Evolutionary conservation across 805 yeast species (phyloP).

Genomic region (Myxozyma melibiosi): DNA sequence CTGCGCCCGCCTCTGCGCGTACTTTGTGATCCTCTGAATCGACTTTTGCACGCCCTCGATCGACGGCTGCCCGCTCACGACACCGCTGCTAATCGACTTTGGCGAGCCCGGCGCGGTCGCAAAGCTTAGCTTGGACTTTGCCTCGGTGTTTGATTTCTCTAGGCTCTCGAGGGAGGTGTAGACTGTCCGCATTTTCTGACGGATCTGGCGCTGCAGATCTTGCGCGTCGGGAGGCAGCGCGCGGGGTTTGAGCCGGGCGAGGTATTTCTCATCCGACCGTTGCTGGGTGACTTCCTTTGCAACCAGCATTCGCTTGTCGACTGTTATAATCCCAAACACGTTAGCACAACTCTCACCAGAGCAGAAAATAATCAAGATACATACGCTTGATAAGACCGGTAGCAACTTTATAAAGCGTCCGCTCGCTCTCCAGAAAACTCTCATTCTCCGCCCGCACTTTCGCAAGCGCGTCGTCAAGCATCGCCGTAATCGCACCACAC

Average conservation of each 20-base stretch:
- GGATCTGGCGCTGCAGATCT: conserved; percentile 23
- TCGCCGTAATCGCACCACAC: neutral
- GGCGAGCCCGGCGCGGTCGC: neutral
- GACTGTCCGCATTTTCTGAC: conserved; percentile 8
- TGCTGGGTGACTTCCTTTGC: conserved; percentile 14
- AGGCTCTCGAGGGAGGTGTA: conserved; percentile 13
- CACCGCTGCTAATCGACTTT: neutral
- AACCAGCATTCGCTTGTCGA: conserved; percentile 9
- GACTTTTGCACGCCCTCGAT: conserved; percentile 26
- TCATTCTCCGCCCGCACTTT: neutral
- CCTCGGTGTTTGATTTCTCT: conserved; percentile 19
- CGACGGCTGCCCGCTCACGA: conserved; percentile 10
- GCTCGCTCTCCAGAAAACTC: no score
- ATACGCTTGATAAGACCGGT: conserved; percentile 8
- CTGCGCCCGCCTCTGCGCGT: conserved; percentile 23
- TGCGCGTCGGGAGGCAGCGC: conserved; percentile 25
- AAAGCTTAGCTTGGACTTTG: conserved; percentile 21
- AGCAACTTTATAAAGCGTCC: conserved; percentile 10
- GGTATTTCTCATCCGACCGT: conserved; percentile 16
- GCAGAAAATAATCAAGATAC: neutral
- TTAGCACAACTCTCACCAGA: neutral
- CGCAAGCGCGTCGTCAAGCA: conserved; percentile 9
- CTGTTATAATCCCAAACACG: conserved; percentile 1
- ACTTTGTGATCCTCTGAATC: conserved; percentile 22
- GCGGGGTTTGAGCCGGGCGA: conserved; percentile 12